Evolutionary conservation across 345 rosid genomes (phyloP).

Genomic region (Arabidopsis suecica): DNA sequence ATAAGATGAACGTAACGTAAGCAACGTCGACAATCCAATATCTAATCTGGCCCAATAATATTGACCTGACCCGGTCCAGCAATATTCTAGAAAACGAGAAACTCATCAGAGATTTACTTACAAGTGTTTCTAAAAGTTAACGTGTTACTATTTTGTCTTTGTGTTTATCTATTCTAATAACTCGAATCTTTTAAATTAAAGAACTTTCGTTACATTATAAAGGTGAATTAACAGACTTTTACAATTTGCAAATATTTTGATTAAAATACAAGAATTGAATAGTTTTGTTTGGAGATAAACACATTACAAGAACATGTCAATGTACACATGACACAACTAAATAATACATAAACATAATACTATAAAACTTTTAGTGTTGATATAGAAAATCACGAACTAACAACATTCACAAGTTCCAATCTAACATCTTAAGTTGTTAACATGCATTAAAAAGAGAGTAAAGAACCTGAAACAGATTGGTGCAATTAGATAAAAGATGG

Average conservation of each 20-base stretch:
- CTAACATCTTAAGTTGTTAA: slow-evolving; percentile 3
- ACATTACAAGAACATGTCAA: background rate
- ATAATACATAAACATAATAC: too few species aligned
- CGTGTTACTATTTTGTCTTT: background rate
- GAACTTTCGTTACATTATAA: too few species aligned
- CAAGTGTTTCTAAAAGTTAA: background rate
- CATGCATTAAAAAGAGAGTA: too few species aligned
- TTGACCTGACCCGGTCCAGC: slow-evolving; percentile 36
- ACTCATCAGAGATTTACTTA: background rate
- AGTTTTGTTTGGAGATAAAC: too few species aligned
- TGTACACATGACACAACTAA: background rate
- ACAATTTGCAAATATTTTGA: background rate
- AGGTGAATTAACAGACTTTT: background rate
- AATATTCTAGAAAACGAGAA: slow-evolving; percentile 25
- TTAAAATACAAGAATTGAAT: background rate
- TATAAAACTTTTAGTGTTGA: too few species aligned
- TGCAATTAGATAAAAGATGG: slow-evolving; percentile 40
- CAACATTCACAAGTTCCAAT: slow-evolving; percentile 23
- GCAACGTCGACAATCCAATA: background rate
- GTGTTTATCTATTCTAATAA: background rate
- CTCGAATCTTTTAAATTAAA: too few species aligned
- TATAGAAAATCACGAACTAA: too few species aligned
- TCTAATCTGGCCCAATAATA: slow-evolving; percentile 20
- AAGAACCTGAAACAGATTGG: slow-evolving; percentile 27
- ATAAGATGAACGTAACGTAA: background rate